Percentiles rank a stretch among this genome's conserved stretches.
Evolutionary conservation across 2,329 filamentous ascomycete genomes (phyloP).

Genomic region (Incumbomyces lentus): DNA sequence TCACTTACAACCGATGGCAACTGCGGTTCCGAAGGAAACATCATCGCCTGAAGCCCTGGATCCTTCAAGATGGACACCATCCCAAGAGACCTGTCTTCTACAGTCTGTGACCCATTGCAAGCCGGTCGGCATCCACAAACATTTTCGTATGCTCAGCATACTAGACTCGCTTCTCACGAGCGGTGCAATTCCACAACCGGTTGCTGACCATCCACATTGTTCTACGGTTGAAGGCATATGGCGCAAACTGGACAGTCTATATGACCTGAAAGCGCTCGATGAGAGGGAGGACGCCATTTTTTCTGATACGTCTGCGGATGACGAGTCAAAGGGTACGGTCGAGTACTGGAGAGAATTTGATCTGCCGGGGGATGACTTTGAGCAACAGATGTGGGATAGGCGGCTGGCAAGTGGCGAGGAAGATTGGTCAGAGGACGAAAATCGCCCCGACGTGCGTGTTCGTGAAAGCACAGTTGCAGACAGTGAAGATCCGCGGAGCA

Average conservation of each 20-base stretch:
- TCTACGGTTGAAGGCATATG: conserved; percentile 80
- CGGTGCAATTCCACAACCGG: conserved; percentile 54
- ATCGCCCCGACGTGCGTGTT: conserved; percentile 13
- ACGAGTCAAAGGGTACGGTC: conserved; percentile 27
- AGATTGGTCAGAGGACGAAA: conserved; percentile 7
- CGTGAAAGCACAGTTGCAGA: conserved; percentile 37
- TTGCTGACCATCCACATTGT: conserved; percentile 51
- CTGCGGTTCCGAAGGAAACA: neutral
- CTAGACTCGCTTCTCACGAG: conserved; percentile 69
- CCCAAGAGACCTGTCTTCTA: conserved; percentile 85
- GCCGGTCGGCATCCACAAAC: conserved; percentile 91
- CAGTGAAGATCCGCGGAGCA: conserved; percentile 33
- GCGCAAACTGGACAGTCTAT: conserved; percentile 72
- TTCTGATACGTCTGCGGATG: conserved; percentile 44
- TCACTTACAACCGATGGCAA: neutral
- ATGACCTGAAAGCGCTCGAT: conserved; percentile 77
- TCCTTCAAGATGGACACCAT: conserved; percentile 68
- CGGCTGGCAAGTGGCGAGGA: conserved; percentile 29
- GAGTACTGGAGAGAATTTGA: conserved; percentile 58
- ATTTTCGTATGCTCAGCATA: conserved; percentile 84
- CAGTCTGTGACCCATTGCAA: conserved; percentile 93
- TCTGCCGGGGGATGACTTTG: conserved; percentile 44
- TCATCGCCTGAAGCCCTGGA: neutral
- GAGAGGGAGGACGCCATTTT: conserved; percentile 60
- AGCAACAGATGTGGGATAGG: conserved; percentile 39